Conservation (phyloP, 1,139 yeast genomes). For the Wickerhamomyces sp. region DNA sequence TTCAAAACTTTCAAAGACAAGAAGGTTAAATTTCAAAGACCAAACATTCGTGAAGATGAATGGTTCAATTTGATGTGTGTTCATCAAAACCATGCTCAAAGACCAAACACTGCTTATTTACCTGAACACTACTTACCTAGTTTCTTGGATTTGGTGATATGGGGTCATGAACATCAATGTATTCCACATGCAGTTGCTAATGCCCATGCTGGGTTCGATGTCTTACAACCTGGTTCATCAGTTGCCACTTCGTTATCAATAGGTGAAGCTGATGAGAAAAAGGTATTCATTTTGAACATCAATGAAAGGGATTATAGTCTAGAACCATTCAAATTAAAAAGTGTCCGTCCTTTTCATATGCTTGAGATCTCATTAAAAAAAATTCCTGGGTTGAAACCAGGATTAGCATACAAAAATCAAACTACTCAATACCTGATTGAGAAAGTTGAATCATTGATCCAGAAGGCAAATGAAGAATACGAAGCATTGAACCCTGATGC, state of each 20-base stretch:
- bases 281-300: slow-evolving; percentile 66
- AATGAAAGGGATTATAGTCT: slow-evolving; percentile 54
- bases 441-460: slow-evolving; percentile 65
- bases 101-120: slow-evolving; percentile 73
- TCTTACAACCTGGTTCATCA: slow-evolving; percentile 91
- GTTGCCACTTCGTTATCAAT: slow-evolving; percentile 88
- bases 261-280: slow-evolving; percentile 75
- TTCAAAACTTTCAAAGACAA: slow-evolving; percentile 80
- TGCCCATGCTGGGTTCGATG: slow-evolving; percentile 65
- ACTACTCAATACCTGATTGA: slow-evolving; percentile 56
- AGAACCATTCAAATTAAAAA: slow-evolving; percentile 60
- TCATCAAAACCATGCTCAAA: slow-evolving; percentile 88
- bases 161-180: slow-evolving; percentile 99
- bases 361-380: slow-evolving; percentile 52
- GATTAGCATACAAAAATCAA: slow-evolving; percentile 56
- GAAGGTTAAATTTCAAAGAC: slow-evolving; percentile 72
- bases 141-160: slow-evolving; percentile 73
- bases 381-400: slow-evolving; percentile 54
- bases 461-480: slow-evolving; percentile 52
- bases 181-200: slow-evolving; percentile 65
- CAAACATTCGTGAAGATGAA: slow-evolving; percentile 49
- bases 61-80: slow-evolving; percentile 88
- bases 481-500: slow-evolving; percentile 32
- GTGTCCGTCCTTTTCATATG: slow-evolving; percentile 83
- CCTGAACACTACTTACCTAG: slow-evolving; percentile 83